Evolutionary conservation across 495 filamentous ascomycete species (phyloP).

Genomic region (Letharia columbiana): DNA sequence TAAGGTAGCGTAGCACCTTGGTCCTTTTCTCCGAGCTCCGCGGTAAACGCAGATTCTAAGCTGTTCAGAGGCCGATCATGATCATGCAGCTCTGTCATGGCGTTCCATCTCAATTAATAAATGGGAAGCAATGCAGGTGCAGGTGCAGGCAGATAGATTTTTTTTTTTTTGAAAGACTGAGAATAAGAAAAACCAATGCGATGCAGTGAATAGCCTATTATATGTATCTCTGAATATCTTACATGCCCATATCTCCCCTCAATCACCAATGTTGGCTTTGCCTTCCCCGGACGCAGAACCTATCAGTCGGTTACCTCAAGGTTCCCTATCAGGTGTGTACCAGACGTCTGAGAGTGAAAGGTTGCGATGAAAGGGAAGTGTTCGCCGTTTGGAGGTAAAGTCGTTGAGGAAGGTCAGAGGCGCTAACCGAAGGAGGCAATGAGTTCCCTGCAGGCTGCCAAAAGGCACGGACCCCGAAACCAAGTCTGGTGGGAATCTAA

Average conservation of each 20-base stretch:
- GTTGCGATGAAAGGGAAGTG: constrained; percentile 1
- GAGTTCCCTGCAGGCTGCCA: constrained; percentile 6
- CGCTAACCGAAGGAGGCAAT: constrained; percentile 17
- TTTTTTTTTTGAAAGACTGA: background rate
- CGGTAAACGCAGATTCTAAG: background rate
- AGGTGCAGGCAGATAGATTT: background rate
- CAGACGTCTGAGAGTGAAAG: background rate
- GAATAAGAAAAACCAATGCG: background rate
- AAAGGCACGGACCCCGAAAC: background rate
- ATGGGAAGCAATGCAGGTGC: background rate
- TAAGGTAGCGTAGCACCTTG: background rate
- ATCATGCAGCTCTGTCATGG: background rate
- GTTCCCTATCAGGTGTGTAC: background rate
- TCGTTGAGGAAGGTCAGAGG: background rate
- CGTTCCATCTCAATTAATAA: background rate
- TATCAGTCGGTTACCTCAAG: background rate
- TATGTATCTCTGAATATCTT: background rate
- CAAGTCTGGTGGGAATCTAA: background rate
- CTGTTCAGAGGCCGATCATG: background rate
- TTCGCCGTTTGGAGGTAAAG: constrained; percentile 17
- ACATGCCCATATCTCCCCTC: background rate
- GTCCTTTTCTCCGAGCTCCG: background rate
- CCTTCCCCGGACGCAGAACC: background rate
- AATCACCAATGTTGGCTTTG: background rate
- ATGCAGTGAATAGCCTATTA: background rate